A percentile compares a stretch with the other conserved stretches of the same genome.
Evolutionary conservation across 2,329 filamentous ascomycete genomes (phyloP).

Genomic region (Cercospora beticola): DNA sequence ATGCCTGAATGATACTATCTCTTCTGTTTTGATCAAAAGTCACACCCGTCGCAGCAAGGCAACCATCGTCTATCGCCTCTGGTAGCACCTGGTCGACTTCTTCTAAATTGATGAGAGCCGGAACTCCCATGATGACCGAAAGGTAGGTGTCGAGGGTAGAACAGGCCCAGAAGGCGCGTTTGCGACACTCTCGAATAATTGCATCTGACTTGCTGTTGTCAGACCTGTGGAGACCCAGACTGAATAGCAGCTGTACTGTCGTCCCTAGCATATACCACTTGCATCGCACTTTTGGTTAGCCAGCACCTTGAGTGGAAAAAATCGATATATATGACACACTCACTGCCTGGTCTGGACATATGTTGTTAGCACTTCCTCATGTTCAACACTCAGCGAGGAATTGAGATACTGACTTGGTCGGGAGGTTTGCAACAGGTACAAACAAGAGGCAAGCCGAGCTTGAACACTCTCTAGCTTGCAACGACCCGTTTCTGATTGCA

Average conservation of each 20-base stretch:
- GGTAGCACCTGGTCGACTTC: constrained; percentile 36
- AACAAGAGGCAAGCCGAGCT: constrained; percentile 43
- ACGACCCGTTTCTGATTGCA: constrained; percentile 31
- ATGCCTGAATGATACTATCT: constrained; percentile 39
- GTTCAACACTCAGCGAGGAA: too few species aligned
- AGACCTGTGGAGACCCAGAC: constrained; percentile 40
- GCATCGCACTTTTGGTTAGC: neutral
- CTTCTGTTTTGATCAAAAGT: constrained; percentile 2
- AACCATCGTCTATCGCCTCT: constrained; percentile 34
- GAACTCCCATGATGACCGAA: constrained; percentile 42
- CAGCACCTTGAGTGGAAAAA: neutral
- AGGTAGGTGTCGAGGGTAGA: constrained; percentile 43
- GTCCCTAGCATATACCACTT: constrained; percentile 42
- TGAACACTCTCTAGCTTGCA: constrained; percentile 41
- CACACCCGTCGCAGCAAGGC: constrained; percentile 23
- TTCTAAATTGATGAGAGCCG: constrained; percentile 39
- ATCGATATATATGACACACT: neutral
- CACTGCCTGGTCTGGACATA: constrained; percentile 1
- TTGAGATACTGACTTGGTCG: constrained; percentile 1
- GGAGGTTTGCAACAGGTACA: constrained; percentile 38
- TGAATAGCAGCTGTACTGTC: constrained; percentile 40
- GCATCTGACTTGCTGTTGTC: constrained; percentile 25
- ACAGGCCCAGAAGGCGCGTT: constrained; percentile 42
- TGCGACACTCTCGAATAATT: constrained; percentile 37
- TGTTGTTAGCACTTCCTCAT: neutral